phyloP scores from a whole-genome alignment of 2,329 filamentous ascomycete genomes.

The Diaporthe citri region DNA sequence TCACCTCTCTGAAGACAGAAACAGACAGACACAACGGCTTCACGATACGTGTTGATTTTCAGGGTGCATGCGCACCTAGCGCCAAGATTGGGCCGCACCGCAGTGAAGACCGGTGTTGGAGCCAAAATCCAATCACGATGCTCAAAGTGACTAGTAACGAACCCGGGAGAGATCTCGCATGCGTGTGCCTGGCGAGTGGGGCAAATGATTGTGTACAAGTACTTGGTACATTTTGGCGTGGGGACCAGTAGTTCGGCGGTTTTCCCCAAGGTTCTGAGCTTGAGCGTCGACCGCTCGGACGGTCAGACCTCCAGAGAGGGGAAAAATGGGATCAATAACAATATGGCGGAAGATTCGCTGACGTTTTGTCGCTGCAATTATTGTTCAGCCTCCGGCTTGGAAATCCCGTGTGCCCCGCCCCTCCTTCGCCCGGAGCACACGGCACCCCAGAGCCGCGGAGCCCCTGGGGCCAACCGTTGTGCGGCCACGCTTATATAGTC shows the following conservation, averaged over 20 bases:
- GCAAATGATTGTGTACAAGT: not conserved
- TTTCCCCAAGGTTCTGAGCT: not conserved
- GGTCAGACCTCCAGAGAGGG: not conserved
- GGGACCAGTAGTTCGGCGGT: conserved; percentile 13
- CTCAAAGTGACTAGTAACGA: not conserved
- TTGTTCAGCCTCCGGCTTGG: conserved; percentile 12
- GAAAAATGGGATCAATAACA: not conserved
- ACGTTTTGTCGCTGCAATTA: not conserved
- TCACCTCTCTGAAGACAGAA: not conserved
- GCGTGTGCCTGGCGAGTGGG: conserved; percentile 1
- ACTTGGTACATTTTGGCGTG: not conserved
- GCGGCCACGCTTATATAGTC: not conserved
- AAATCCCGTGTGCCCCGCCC: conserved; percentile 2
- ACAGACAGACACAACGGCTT: not conserved
- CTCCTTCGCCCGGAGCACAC: conserved; percentile 8
- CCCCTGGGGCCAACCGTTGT: conserved; percentile 1
- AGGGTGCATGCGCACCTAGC: conserved; percentile 10
- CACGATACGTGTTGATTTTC: not conserved
- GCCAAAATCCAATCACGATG: conserved; percentile 4
- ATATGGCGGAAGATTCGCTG: not conserved
- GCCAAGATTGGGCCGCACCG: conserved; percentile 27
- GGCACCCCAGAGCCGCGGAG: not conserved
- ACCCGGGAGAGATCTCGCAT: not conserved
- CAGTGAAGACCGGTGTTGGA: not conserved
- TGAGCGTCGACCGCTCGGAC: not conserved